phyloP scores from a whole-genome alignment of 306 rosid species.

The Potentilla sterilis region DNA sequence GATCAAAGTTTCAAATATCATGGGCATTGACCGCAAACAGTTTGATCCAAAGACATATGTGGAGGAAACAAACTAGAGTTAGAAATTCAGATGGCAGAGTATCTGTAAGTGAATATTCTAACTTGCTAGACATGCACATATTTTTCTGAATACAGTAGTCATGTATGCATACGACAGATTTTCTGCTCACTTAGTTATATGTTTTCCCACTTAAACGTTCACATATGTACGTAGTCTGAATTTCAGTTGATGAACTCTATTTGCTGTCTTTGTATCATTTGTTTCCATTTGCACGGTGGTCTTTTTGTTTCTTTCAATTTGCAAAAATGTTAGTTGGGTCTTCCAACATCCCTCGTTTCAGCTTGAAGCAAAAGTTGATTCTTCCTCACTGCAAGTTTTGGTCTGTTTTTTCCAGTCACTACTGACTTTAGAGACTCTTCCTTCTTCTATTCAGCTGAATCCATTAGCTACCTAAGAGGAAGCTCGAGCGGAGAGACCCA shows the following conservation, averaged over 20 bases:
- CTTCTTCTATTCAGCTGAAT: neutral
- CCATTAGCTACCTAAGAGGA: conserved; percentile 31
- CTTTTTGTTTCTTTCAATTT: neutral
- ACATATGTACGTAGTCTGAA: neutral
- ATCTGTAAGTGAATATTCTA: conserved; percentile 53
- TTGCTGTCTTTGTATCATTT: neutral
- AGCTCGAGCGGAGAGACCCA: conserved; percentile 86
- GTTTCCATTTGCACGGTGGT: neutral
- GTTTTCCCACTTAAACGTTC: neutral
- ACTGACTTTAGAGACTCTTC: neutral
- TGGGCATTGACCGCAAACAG: conserved; percentile 90
- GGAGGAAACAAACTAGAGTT: conserved; percentile 73
- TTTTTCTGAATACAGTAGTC: neutral
- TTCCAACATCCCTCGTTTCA: conserved; percentile 1
- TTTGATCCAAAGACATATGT: conserved; percentile 90
- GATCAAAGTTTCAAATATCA: conserved; percentile 96
- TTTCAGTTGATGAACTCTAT: neutral
- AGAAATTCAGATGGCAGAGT: conserved; percentile 68
- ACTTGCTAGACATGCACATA: conserved; percentile 18
- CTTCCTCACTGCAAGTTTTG: conserved; percentile 19
- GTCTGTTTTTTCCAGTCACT: neutral
- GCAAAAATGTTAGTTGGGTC: neutral
- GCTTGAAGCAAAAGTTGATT: conserved; percentile 17
- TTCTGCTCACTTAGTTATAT: neutral
- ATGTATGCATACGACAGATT: neutral